These are phyloP conservation scores for Myriosclerotinia duriaeana DNA, from an alignment of 2,329 filamentous ascomycete genomes.

Conservation along the genomic window DNA sequence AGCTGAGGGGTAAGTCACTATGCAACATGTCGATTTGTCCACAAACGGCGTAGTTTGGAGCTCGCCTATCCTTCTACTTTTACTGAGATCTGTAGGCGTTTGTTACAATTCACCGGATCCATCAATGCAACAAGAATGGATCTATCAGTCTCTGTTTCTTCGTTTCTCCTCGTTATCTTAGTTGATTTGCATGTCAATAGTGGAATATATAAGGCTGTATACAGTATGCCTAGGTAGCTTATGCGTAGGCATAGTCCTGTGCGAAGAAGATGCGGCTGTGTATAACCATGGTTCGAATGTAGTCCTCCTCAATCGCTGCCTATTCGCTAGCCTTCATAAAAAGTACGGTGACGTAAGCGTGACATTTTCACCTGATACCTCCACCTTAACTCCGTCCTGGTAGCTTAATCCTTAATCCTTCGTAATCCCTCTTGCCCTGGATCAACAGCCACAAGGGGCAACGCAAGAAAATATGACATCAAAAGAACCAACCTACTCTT, in stretches of 20 bases:
- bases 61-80: too few relatives aligned
- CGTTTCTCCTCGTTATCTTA: not conserved
- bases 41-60: too few relatives aligned
- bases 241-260: not conserved
- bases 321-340: too few relatives aligned
- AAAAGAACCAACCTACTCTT: constrained; percentile 9
- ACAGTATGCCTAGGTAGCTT: not conserved
- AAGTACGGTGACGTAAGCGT: constrained; percentile 4
- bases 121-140: not conserved
- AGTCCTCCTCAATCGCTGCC: not conserved
- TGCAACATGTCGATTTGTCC: not conserved
- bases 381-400: constrained; percentile 3
- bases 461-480: constrained; percentile 3
- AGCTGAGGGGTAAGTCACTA: not conserved
- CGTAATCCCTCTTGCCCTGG: not conserved
- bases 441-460: not conserved
- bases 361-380: not conserved
- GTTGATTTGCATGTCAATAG: not conserved
- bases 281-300: not conserved
- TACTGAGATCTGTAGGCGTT: not conserved
- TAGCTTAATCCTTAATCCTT: not conserved
- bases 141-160: not conserved
- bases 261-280: not conserved
- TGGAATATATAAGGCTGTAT: not conserved
- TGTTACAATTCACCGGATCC: not conserved